Evolutionary conservation across 2,329 filamentous ascomycete genomes (phyloP), one percentile per base, ranked within the genome.

Genomic region (Lomentospora prolificans): DNA sequence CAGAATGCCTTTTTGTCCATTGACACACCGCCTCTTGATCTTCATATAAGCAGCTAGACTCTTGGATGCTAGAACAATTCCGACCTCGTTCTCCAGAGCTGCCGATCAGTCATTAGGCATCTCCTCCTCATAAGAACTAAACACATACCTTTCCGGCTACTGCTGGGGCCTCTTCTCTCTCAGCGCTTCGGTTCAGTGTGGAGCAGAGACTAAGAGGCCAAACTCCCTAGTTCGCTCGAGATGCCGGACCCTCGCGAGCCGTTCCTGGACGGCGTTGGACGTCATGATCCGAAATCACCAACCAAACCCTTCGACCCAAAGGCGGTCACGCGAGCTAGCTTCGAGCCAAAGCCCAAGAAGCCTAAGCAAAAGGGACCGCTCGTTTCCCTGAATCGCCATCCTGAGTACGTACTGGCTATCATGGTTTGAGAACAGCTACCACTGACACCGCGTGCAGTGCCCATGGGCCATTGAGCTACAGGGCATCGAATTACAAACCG

Each of bases 351-450:
- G 55, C 74, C 80, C 41, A 75, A 72, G 25, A 84, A 78, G 64
- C 77, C 81, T 44, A 86, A 87, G 75, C 79, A 77, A 48, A 77
- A 87, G 55, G 90, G 90, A 0, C 90, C 90, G 10, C 72, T 95
- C 60, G 72, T 96, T 60, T 80, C 86, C 58, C 87, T 96, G 75
- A 94, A 95, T 69, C 79, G 81, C 57, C 91, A 96, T 69, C 90
- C 91, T 1, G 90, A 96, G 86, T 90, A 78, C 65, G 83, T 73
- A 17, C 24, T 24, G 24, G 27, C 6, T 44, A n/a, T 24, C 10
- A 22, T 7, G 2, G 3, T 30, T 27, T 9, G 24, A 44, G 2
- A 6, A n/a, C 25, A 36, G 27, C 50, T 8, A 53, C 22, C 53
- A n/a, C 33, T 19, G 24, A 24, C 8, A 25, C 19, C n/a, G 7